Evolutionary conservation across 768 basidiomycete genomes (phyloP).

Genomic region (Pilatotrama ljubarskyi): DNA sequence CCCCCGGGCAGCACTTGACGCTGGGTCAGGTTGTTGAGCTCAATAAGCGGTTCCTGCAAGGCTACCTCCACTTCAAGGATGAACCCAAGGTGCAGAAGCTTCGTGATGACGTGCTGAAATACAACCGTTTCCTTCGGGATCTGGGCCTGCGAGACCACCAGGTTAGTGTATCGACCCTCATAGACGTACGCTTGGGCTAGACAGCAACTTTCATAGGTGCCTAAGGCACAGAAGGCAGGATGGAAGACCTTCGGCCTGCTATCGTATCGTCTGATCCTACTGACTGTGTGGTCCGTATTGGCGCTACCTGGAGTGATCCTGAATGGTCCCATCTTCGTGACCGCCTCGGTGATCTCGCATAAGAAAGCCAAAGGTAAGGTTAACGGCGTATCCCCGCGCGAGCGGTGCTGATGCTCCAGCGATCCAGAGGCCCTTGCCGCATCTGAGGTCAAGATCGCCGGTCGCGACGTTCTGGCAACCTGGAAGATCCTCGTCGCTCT

Average conservation of each 20-base stretch:
- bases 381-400: not conserved
- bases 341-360: constrained; percentile 85
- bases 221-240: constrained; percentile 78
- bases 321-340: constrained; percentile 90
- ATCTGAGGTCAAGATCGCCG: constrained; percentile 92
- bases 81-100: constrained; percentile 86
- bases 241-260: constrained; percentile 88
- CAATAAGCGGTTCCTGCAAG: constrained; percentile 89
- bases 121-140: constrained; percentile 86
- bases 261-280: constrained; percentile 75
- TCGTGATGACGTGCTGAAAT: constrained; percentile 77
- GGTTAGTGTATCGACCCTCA: constrained; percentile 37
- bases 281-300: constrained; percentile 78
- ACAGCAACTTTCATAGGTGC: constrained; percentile 54
- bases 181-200: not conserved
- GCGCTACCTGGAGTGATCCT: constrained; percentile 89
- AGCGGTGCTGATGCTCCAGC: not conserved
- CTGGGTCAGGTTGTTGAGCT: constrained; percentile 95
- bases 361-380: constrained; percentile 81
- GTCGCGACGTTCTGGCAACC: constrained; percentile 94
- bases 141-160: constrained; percentile 94
- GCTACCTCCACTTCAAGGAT: constrained; percentile 89
- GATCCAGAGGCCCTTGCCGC: constrained; percentile 88
- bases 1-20: constrained; percentile 91
- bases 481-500: constrained; percentile 97